Conservation (phyloP, 2,329 filamentous ascomycete genomes). For the Colletotrichum sansevieriae region DNA sequence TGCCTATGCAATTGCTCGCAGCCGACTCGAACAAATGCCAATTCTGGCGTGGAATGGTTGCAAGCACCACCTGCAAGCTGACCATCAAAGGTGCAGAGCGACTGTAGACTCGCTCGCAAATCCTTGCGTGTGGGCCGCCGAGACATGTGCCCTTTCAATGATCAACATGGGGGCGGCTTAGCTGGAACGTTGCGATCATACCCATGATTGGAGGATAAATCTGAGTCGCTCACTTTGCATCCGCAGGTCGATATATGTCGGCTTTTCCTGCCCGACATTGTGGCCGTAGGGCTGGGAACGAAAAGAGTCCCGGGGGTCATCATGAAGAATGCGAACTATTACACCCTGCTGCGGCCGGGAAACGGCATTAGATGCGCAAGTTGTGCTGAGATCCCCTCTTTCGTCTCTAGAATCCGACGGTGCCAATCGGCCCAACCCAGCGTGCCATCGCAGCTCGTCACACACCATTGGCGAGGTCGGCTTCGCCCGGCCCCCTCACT, state of each 20-base stretch:
- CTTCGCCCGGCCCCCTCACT: slow-evolving; percentile 9
- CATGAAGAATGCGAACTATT: neutral
- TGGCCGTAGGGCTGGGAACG: too few species aligned
- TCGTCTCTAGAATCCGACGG: neutral
- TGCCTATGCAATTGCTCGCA: too few species aligned
- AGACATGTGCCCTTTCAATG: slow-evolving; percentile 10
- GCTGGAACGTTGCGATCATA: neutral
- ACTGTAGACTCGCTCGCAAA: neutral
- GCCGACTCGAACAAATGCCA: neutral
- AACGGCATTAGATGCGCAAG: neutral
- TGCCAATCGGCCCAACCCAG: slow-evolving; percentile 21
- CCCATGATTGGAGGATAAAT: slow-evolving; percentile 4
- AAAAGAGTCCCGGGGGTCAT: neutral
- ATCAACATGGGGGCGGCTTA: slow-evolving; percentile 8
- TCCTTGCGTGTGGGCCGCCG: slow-evolving; percentile 3
- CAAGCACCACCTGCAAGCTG: slow-evolving; percentile 18
- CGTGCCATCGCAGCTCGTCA: slow-evolving; percentile 20
- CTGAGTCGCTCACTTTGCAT: neutral
- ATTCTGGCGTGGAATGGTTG: neutral
- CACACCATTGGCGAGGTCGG: neutral
- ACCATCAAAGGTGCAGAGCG: neutral
- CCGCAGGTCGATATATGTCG: too few species aligned
- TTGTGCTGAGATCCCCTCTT: neutral
- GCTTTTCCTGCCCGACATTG: too few species aligned
- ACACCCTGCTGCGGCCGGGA: neutral